phyloP scores from a whole-genome alignment of 2,329 filamentous ascomycete species.

The Botrytis aclada region DNA sequence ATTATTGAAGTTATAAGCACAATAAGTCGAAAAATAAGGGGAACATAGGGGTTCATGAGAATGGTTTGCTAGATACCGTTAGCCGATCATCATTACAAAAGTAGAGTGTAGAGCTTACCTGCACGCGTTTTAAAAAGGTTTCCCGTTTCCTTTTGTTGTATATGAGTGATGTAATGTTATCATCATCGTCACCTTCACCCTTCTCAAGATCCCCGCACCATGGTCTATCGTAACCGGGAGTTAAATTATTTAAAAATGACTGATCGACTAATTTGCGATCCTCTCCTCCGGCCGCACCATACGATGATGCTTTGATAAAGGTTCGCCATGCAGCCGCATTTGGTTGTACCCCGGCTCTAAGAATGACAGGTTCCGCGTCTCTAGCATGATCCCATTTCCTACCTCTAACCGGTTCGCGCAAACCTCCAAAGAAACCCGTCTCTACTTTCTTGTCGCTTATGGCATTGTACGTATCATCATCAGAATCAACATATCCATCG shows the following conservation, averaged over 20 bases:
- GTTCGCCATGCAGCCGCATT: slow-evolving; percentile 33
- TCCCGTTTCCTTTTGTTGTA: slow-evolving; percentile 34
- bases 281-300: slow-evolving; percentile 31
- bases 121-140: slow-evolving; percentile 30
- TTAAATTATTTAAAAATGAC: slow-evolving; percentile 33
- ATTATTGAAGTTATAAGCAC: slow-evolving; percentile 80
- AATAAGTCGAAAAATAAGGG: slow-evolving; percentile 75
- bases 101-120: slow-evolving; percentile 26
- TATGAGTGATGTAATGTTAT: slow-evolving; percentile 32
- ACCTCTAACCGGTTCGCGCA: slow-evolving; percentile 36
- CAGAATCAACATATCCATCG: slow-evolving; percentile 37
- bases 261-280: slow-evolving; percentile 34
- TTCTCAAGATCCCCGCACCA: slow-evolving; percentile 37
- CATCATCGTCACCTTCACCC: slow-evolving; percentile 29
- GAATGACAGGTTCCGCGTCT: slow-evolving; percentile 38
- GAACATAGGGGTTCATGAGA: slow-evolving; percentile 63
- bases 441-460: slow-evolving; percentile 30
- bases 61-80: slow-evolving; percentile 31
- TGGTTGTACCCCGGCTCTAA: slow-evolving; percentile 29
- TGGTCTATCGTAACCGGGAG: slow-evolving; percentile 38
- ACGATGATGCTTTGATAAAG: slow-evolving; percentile 37
- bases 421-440: slow-evolving; percentile 36
- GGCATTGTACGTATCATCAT: slow-evolving; percentile 28
- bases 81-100: slow-evolving; percentile 8
- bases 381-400: slow-evolving; percentile 39